These are phyloP conservation scores for Aspergillus hancockii DNA, from an alignment of 495 filamentous ascomycete species.

Conservation along the genomic window DNA sequence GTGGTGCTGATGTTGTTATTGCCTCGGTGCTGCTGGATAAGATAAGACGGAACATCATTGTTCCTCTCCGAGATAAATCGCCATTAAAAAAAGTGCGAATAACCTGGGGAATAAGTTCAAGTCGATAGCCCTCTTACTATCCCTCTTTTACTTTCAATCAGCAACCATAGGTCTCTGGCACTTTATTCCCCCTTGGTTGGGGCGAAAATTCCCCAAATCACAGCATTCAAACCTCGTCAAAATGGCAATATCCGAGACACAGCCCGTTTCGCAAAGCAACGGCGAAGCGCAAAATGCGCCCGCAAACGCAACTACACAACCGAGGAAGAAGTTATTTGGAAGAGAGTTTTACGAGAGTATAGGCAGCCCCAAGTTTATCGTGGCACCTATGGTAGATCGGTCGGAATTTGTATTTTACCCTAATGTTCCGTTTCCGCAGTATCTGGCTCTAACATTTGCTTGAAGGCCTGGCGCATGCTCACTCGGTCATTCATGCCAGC, in stretches of 20 bases:
- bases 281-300: slow-evolving; percentile 26
- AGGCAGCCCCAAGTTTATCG: slow-evolving; percentile 82
- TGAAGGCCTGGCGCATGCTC: slow-evolving; percentile 93
- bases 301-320: slow-evolving; percentile 7
- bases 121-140: slow-evolving; percentile 8
- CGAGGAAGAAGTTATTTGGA: slow-evolving; percentile 66
- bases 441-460: slow-evolving; percentile 18
- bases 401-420: slow-evolving; percentile 81
- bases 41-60: slow-evolving; percentile 32
- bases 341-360: slow-evolving; percentile 91
- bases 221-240: slow-evolving; percentile 14
- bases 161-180: slow-evolving; percentile 38
- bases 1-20: not conserved
- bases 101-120: slow-evolving; percentile 3
- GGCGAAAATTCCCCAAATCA: slow-evolving; percentile 21
- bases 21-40: slow-evolving; percentile 19
- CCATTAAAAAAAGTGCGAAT: slow-evolving; percentile 22
- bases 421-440: not conserved
- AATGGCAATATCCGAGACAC: slow-evolving; percentile 32
- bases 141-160: not conserved
- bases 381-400: slow-evolving; percentile 98
- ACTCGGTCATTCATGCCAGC: slow-evolving; percentile 83
- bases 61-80: slow-evolving; percentile 31
- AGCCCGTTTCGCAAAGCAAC: slow-evolving; percentile 17
- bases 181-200: slow-evolving; percentile 31